Percentiles rank a stretch among this genome's conserved stretches.
Evolutionary conservation across 768 basidiomycete genomes (phyloP).

Genomic region (Russula ochroleuca): DNA sequence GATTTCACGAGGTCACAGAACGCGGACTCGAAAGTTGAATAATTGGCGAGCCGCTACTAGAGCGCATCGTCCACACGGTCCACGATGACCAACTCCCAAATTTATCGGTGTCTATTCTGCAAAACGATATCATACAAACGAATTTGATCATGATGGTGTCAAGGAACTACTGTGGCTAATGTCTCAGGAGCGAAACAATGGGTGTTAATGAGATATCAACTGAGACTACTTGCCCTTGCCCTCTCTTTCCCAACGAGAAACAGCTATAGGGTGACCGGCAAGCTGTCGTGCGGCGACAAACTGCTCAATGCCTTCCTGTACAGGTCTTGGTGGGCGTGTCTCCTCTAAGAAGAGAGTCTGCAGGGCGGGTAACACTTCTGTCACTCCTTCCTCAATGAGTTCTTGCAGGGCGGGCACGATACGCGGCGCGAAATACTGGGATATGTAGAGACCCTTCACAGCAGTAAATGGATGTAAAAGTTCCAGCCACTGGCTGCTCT

Average conservation of each 20-base stretch:
- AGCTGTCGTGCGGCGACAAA: not conserved
- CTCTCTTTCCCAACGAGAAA: not conserved
- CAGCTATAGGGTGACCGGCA: not conserved
- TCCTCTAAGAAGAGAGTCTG: not conserved
- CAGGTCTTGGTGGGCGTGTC: not conserved
- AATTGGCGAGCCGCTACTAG: too few relatives aligned
- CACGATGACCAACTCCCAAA: too few relatives aligned
- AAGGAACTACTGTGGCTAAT: too few relatives aligned
- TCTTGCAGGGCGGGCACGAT: not conserved
- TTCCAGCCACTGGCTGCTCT: not conserved
- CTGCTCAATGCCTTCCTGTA: not conserved
- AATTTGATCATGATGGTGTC: too few relatives aligned
- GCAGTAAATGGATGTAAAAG: not conserved
- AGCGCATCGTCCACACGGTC: too few relatives aligned
- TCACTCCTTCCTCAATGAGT: not conserved
- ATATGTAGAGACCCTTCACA: not conserved
- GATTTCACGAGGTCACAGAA: too few relatives aligned
- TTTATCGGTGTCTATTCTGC: too few relatives aligned
- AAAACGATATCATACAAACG: too few relatives aligned
- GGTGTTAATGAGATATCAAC: too few relatives aligned
- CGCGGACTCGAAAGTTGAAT: too few relatives aligned
- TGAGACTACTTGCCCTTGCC: too few relatives aligned
- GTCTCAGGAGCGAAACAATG: too few relatives aligned
- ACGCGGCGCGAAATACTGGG: not conserved
- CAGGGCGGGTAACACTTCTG: not conserved